Conservation (phyloP, 1,284 basidiomycete genomes). For the Leccinum subatratum region DNA sequence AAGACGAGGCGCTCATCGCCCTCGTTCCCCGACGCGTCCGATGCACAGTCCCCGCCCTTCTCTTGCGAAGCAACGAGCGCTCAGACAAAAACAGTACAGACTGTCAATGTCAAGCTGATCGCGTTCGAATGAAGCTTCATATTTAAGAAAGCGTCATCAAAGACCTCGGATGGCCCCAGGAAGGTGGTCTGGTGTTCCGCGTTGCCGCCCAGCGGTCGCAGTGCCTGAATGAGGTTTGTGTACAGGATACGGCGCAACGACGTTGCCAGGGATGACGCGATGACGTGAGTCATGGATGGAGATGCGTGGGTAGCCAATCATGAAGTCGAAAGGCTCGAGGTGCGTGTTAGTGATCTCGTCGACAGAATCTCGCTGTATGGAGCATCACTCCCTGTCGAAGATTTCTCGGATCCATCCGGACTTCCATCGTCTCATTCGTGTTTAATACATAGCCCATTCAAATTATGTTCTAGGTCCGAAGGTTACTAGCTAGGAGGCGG, state of each 20-base stretch:
- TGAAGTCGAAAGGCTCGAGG: slow-evolving; percentile 45
- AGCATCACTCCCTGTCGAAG: not conserved
- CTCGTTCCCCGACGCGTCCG: not conserved
- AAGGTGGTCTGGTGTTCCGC: slow-evolving; percentile 53
- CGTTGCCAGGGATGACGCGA: slow-evolving; percentile 53
- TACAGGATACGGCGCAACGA: slow-evolving; percentile 58
- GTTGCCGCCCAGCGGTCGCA: not conserved
- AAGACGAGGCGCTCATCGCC: not conserved
- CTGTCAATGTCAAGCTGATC: slow-evolving; percentile 55
- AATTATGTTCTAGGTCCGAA: too few relatives aligned
- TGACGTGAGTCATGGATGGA: slow-evolving; percentile 38
- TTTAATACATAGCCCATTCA: too few relatives aligned
- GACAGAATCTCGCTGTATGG: not conserved
- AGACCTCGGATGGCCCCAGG: slow-evolving; percentile 74
- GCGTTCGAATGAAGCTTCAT: slow-evolving; percentile 73
- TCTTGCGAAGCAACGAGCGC: too few relatives aligned
- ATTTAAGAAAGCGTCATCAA: slow-evolving; percentile 56
- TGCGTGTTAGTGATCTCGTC: slow-evolving; percentile 37
- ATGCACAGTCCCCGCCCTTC: too few relatives aligned
- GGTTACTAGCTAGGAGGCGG: too few relatives aligned
- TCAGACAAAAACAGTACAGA: slow-evolving; percentile 32
- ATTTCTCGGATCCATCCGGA: too few relatives aligned
- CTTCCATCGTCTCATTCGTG: too few relatives aligned
- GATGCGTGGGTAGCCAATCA: slow-evolving; percentile 38
- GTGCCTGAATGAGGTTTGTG: slow-evolving; percentile 13